These are phyloP conservation scores for Paraphoma sp. DNA, from an alignment of 2,329 filamentous ascomycete genomes.

Conservation along the genomic window DNA sequence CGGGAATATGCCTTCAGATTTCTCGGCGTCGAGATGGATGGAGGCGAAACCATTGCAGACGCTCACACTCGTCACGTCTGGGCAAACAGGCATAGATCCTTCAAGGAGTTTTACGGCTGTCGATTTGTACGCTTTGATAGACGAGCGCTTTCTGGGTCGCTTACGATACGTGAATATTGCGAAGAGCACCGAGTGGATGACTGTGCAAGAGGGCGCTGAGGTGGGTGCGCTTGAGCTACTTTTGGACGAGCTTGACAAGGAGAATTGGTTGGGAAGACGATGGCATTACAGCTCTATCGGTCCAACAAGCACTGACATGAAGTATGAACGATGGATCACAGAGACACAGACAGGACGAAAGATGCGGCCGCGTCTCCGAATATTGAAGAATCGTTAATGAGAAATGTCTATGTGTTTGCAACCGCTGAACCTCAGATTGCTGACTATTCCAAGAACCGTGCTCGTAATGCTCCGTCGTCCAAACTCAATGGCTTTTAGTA, in stretches of 20 bases:
- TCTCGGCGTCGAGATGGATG: conserved; percentile 17
- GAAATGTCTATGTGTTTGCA: background rate
- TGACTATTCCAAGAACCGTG: too few species aligned
- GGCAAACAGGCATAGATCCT: conserved; percentile 36
- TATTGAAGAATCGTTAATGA: conserved; percentile 28
- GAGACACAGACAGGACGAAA: conserved; percentile 22
- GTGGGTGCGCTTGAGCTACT: conserved; percentile 48
- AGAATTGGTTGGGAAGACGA: conserved; percentile 45
- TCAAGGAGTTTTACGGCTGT: conserved; percentile 49
- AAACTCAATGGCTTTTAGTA: background rate
- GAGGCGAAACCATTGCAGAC: conserved; percentile 42
- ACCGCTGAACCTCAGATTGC: background rate
- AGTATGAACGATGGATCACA: conserved; percentile 33
- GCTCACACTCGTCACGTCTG: conserved; percentile 50
- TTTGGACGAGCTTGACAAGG: conserved; percentile 46
- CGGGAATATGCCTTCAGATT: conserved; percentile 30
- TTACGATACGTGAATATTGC: conserved; percentile 49
- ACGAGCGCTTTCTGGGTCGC: conserved; percentile 49
- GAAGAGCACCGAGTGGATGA: conserved; percentile 49
- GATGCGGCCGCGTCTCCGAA: conserved; percentile 30
- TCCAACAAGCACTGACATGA: conserved; percentile 7
- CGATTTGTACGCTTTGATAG: conserved; percentile 51
- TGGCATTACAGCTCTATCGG: conserved; percentile 41
- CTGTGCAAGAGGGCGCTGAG: conserved; percentile 39
- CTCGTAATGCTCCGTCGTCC: background rate